These are phyloP conservation scores for Thozetella sp. DNA, from an alignment of 495 filamentous ascomycete genomes.

Conservation along the genomic window DNA sequence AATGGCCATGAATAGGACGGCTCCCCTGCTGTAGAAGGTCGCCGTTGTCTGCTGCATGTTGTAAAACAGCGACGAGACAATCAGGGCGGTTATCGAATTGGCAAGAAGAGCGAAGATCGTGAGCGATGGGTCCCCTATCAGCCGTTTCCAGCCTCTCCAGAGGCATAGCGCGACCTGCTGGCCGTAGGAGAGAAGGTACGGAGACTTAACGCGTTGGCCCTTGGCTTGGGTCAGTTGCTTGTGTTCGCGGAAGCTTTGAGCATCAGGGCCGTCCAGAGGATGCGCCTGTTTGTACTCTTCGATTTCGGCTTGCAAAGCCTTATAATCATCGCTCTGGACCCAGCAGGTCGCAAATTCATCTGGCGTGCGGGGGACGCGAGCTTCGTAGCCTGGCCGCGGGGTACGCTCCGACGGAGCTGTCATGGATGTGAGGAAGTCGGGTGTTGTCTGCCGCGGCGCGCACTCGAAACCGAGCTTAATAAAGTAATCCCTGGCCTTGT, in stretches of 20 bases:
- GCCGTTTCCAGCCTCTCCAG: constrained; percentile 68
- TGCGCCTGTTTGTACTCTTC: constrained; percentile 65
- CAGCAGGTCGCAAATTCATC: constrained; percentile 72
- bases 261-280: constrained; percentile 64
- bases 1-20: constrained; percentile 85
- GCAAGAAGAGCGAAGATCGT: constrained; percentile 71
- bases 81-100: constrained; percentile 73
- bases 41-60: constrained; percentile 62
- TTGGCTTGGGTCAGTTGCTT: constrained; percentile 67
- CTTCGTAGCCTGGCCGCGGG: constrained; percentile 61
- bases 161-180: constrained; percentile 77
- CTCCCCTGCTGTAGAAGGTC: constrained; percentile 77
- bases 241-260: constrained; percentile 69
- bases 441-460: constrained; percentile 58
- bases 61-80: constrained; percentile 83
- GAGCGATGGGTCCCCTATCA: constrained; percentile 72
- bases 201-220: constrained; percentile 62
- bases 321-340: constrained; percentile 70
- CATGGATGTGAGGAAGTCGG: constrained; percentile 75
- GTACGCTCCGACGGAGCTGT: constrained; percentile 67
- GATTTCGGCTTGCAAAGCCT: constrained; percentile 67
- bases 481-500: constrained; percentile 64
- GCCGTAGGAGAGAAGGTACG: constrained; percentile 73
- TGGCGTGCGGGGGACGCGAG: constrained; percentile 67
- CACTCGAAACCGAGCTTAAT: constrained; percentile 58